Conservation (phyloP, 768 basidiomycete species). For the Pleurotus pulmonarius region DNA sequence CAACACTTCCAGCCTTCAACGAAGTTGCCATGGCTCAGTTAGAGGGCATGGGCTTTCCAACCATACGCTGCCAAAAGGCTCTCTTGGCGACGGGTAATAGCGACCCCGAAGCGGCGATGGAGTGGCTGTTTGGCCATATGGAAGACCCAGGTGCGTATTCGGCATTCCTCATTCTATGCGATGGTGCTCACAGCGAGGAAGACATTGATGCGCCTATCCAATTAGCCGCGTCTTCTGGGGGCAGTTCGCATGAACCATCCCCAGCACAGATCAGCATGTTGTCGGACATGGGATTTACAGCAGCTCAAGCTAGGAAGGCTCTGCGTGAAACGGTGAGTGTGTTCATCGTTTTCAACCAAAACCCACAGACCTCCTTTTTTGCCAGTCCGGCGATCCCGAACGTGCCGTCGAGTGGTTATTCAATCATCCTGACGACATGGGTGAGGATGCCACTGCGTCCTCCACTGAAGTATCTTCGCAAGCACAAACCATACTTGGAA, state of each 20-base stretch:
- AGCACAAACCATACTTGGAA: slow-evolving; percentile 37
- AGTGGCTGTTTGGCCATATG: slow-evolving; percentile 94
- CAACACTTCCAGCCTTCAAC: slow-evolving; percentile 64
- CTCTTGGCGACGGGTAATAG: slow-evolving; percentile 81
- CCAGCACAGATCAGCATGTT: slow-evolving; percentile 71
- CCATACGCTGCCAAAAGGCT: slow-evolving; percentile 83
- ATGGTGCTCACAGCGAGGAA: slow-evolving; percentile 20
- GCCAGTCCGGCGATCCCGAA: slow-evolving; percentile 68
- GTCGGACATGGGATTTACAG: slow-evolving; percentile 90
- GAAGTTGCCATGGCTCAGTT: slow-evolving; percentile 70
- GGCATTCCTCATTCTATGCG: no score
- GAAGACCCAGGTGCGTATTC: slow-evolving; percentile 74
- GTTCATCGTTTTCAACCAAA: neutral
- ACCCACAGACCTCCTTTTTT: neutral
- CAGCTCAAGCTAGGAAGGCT: slow-evolving; percentile 81
- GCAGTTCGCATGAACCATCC: slow-evolving; percentile 48
- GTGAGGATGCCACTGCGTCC: slow-evolving; percentile 44
- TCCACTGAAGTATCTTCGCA: slow-evolving; percentile 17
- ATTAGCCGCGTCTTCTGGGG: slow-evolving; percentile 17
- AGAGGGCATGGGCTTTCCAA: slow-evolving; percentile 89
- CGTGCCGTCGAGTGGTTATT: slow-evolving; percentile 97
- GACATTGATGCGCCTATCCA: slow-evolving; percentile 85
- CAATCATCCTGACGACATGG: slow-evolving; percentile 84
- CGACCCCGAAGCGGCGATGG: slow-evolving; percentile 82
- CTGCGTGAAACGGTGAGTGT: slow-evolving; percentile 75